A percentile compares a stretch with the other conserved stretches of the same genome.
These are phyloP conservation scores for Beauveria rudraprayagi DNA, from an alignment of 2,329 filamentous ascomycete genomes.

Conservation along the genomic window DNA sequence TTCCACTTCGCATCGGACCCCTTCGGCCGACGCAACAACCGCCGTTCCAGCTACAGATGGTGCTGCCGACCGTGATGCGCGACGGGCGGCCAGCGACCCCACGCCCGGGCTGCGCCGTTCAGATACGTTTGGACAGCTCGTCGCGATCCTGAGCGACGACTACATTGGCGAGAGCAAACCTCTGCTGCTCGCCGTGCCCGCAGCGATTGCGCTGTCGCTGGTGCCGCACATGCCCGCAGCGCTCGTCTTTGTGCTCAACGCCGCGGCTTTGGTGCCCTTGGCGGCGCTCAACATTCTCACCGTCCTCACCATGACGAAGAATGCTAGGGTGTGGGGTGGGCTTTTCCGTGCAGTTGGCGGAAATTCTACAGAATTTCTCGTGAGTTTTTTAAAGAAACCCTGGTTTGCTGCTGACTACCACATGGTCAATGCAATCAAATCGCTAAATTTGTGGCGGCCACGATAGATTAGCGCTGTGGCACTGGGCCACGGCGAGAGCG, in stretches of 20 bases:
- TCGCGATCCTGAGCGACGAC: conserved; percentile 9
- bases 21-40: not conserved
- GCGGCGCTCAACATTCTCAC: conserved; percentile 12
- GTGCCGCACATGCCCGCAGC: not conserved
- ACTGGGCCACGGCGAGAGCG: not conserved
- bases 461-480: conserved; percentile 5
- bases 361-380: conserved; percentile 13
- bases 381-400: not conserved
- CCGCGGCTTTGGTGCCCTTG: conserved; percentile 12
- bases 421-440: not conserved
- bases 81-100: not conserved
- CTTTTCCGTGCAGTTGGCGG: conserved; percentile 12
- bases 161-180: conserved; percentile 13
- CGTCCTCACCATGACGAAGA: conserved; percentile 9
- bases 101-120: conserved; percentile 1
- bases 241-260: conserved; percentile 12
- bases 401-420: too few species aligned
- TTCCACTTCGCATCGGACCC: not conserved
- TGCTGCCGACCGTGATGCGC: not conserved
- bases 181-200: conserved; percentile 11
- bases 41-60: not conserved
- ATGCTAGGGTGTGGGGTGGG: conserved; percentile 9
- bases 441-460: not conserved
- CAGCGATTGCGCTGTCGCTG: conserved; percentile 2
- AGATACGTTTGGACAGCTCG: conserved; percentile 12